Evolutionary conservation across 2,329 filamentous ascomycete species (phyloP), one percentile per base, ranked within the genome.

Genomic region (Neonectria faginata): DNA sequence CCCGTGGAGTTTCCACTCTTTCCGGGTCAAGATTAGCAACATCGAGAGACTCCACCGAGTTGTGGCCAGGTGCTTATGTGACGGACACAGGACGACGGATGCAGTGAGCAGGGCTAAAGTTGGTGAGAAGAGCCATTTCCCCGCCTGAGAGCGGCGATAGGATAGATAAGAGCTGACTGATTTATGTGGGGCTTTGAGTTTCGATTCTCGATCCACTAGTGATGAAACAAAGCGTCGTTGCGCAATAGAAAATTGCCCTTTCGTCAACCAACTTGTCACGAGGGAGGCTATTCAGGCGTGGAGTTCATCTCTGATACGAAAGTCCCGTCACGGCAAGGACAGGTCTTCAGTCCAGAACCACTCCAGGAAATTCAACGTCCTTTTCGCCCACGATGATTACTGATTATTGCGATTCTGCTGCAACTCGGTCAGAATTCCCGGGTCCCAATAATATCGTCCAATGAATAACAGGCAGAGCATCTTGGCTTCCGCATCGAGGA

Each of bases 41-140:
- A 48, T n/a, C 16, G 14, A 29, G 33, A 11, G 29, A 29, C 29
- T 29, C 29, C 29, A 29, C 41, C 10, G 7, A 48, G 20, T 12
- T 14, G 18, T 45, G 42, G 11, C 42, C 9, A 48, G 45, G 16
- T 29, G 25, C 45, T 36, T 44, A 44, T 10, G 29, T 29, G 29
- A 29, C 29, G 29, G 29, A 29, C 29, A 9, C 29, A 29, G 8
- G 27, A 52, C 48, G 45, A 60, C 53, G 57, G 45, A 60, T 60
- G 57, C 57, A 60, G 57, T 53, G 57, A 60, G 57, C 57, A 60
- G 53, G 50, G 48, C 50, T 36, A 3, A 29, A 29, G 9, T 8
- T 8, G 29, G 29, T 29, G 29, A 29, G 25, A 29, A 29, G 29
- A 10, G 29, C 29, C 8, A 29, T 29, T 29, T 29, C 29, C 29